Evolutionary conservation across 192 early-diverging fungal genomes (phyloP).

Genomic region (Spizellomyces sp.): DNA sequence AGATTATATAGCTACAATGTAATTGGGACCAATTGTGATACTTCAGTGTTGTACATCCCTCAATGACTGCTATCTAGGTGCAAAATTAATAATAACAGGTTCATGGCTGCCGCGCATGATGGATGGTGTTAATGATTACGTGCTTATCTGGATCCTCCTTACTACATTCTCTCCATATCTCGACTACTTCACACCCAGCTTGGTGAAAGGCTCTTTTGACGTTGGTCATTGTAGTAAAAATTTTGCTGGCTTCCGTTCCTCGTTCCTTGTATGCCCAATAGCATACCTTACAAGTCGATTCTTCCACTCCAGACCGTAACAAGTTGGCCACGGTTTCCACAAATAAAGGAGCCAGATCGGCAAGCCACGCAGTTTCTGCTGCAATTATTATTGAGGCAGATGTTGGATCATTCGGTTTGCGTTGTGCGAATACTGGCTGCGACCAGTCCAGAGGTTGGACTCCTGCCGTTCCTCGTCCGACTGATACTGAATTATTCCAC

Average conservation of each 20-base stretch:
- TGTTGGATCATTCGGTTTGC: conserved; percentile 11
- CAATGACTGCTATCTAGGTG: no score
- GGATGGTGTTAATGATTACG: conserved; percentile 22
- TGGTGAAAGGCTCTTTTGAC: conserved; percentile 13
- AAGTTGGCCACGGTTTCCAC: conserved; percentile 9
- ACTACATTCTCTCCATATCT: conserved; percentile 15
- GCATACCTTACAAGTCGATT: neutral
- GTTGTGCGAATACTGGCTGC: conserved; percentile 8
- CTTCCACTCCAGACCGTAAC: neutral
- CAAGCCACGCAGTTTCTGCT: conserved; percentile 29
- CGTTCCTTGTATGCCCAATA: conserved; percentile 37
- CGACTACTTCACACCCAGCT: conserved; percentile 14
- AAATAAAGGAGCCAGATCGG: conserved; percentile 23
- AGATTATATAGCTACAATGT: no score
- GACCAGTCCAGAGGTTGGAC: conserved; percentile 29
- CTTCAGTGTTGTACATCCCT: no score
- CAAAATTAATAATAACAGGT: no score
- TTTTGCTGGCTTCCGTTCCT: conserved; percentile 19
- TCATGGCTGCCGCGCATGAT: neutral
- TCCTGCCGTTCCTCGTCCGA: conserved; percentile 18
- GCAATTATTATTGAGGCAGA: conserved; percentile 21
- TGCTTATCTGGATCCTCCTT: conserved; percentile 24
- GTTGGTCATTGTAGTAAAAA: conserved; percentile 30
- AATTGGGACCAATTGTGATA: no score
- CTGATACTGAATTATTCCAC: conserved; percentile 4